Conservation (phyloP, 805 yeast species). For the Nakazawaea peltata region DNA sequence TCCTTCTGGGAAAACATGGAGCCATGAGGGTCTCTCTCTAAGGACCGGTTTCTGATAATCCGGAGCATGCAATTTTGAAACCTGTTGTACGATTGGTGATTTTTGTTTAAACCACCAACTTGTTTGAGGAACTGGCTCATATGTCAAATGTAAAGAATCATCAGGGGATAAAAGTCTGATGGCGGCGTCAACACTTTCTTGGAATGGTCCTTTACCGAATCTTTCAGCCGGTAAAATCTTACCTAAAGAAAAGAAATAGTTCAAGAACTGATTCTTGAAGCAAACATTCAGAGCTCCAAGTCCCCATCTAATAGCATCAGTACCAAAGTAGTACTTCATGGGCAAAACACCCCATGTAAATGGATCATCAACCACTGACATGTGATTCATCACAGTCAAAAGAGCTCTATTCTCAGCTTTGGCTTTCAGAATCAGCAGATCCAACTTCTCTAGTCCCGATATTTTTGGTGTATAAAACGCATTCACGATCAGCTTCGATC, state of each 20-base stretch:
- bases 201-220: conserved; percentile 92
- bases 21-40: conserved; percentile 71
- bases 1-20: conserved; percentile 93
- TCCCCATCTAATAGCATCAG: conserved; percentile 83
- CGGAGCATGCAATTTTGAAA: conserved; percentile 18
- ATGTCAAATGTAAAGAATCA: conserved; percentile 48
- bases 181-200: conserved; percentile 82
- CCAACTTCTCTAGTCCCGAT: conserved; percentile 55
- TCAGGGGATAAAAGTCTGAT: conserved; percentile 74
- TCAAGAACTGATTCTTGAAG: conserved; percentile 45
- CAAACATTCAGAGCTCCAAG: conserved; percentile 90
- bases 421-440: conserved; percentile 55
- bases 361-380: conserved; percentile 92
- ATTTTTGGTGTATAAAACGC: conserved; percentile 58
- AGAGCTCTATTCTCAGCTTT: conserved; percentile 64
- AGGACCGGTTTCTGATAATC: conserved; percentile 46
- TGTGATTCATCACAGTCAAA: conserved; percentile 85
- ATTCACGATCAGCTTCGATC: conserved; percentile 54
- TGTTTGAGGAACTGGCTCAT: conserved; percentile 12
- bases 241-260: conserved; percentile 75
- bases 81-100: conserved; percentile 7
- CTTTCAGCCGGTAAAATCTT: conserved; percentile 82
- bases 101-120: background rate
- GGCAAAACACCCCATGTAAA: conserved; percentile 83
- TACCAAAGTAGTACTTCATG: conserved; percentile 49